Evolutionary conservation across 192 early-diverging fungal genomes (phyloP).

Genomic region (Backusella liffmaniae): DNA sequence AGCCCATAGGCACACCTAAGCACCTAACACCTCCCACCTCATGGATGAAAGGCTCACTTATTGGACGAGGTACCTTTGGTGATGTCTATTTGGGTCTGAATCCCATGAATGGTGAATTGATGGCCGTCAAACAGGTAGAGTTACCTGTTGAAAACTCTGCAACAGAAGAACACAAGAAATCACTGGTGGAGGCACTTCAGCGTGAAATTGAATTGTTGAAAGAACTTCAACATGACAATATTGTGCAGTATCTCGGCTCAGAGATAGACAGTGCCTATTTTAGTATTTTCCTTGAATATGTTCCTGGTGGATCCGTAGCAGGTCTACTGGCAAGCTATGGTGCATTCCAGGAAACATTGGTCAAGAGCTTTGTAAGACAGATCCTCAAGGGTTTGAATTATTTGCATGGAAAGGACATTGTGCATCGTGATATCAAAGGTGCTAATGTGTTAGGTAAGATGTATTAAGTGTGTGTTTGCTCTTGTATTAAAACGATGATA

Average conservation of each 20-base stretch:
- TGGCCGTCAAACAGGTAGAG: conserved; percentile 98
- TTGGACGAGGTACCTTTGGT: conserved; percentile 96
- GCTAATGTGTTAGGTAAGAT: conserved; percentile 78
- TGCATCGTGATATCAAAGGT: conserved; percentile 99
- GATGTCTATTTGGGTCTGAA: conserved; percentile 92
- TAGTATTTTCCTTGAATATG: conserved; percentile 97
- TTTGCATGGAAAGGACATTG: conserved; percentile 90
- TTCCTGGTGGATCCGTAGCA: conserved; percentile 94
- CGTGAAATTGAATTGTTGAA: conserved; percentile 88
- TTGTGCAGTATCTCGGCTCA: conserved; percentile 94
- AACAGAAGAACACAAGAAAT: conserved; percentile 69
- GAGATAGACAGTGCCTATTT: conserved; percentile 72
- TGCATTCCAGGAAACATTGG: conserved; percentile 80
- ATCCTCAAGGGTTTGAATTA: conserved; percentile 93
- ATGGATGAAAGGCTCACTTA: conserved; percentile 88
- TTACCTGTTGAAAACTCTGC: conserved; percentile 66
- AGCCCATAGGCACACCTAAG: neutral
- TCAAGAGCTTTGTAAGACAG: conserved; percentile 84
- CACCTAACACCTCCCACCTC: conserved; percentile 23
- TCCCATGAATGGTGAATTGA: conserved; percentile 82
- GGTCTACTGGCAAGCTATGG: conserved; percentile 84
- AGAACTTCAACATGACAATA: conserved; percentile 92
- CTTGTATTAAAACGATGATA: neutral
- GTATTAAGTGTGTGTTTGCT: neutral
- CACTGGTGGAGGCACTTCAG: conserved; percentile 84